These are phyloP conservation scores for Ganoderma meredithae DNA, from an alignment of 1,284 basidiomycete species.

Conservation along the genomic window DNA sequence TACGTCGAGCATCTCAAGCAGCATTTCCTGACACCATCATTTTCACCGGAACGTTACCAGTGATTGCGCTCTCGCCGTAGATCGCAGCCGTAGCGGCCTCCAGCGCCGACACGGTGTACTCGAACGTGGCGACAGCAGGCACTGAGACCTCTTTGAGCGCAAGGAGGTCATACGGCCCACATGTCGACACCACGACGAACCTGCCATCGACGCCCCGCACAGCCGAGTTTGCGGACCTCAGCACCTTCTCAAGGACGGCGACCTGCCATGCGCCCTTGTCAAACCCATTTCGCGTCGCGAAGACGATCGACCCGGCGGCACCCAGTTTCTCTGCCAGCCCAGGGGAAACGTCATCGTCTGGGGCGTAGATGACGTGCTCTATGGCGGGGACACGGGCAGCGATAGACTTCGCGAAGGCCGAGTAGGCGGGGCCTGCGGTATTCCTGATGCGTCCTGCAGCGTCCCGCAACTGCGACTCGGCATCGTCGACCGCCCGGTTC, in stretches of 20 bases:
- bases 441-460: slow-evolving; percentile 56
- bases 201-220: slow-evolving; percentile 24
- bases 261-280: slow-evolving; percentile 63
- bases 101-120: slow-evolving; percentile 61
- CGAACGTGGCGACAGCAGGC: slow-evolving; percentile 57
- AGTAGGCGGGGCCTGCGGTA: slow-evolving; percentile 62
- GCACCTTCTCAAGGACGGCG: slow-evolving; percentile 47
- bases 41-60: slow-evolving; percentile 51
- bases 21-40: background rate
- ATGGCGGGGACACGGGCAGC: slow-evolving; percentile 41
- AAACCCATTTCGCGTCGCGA: slow-evolving; percentile 63
- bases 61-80: slow-evolving; percentile 48
- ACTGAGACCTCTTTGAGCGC: slow-evolving; percentile 35
- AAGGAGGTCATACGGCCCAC: slow-evolving; percentile 66
- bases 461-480: slow-evolving; percentile 53
- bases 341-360: slow-evolving; percentile 34
- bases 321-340: slow-evolving; percentile 34
- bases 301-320: slow-evolving; percentile 49
- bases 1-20: background rate
- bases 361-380: slow-evolving; percentile 57
- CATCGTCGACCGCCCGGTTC: slow-evolving; percentile 69
- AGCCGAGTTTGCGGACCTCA: slow-evolving; percentile 27
- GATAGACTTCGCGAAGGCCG: slow-evolving; percentile 54
- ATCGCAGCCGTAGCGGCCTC: slow-evolving; percentile 52
- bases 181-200: slow-evolving; percentile 61